These are phyloP conservation scores for Cutaneotrichosporon sp. DNA, from an alignment of 1,284 basidiomycete genomes.

Conservation along the genomic window DNA sequence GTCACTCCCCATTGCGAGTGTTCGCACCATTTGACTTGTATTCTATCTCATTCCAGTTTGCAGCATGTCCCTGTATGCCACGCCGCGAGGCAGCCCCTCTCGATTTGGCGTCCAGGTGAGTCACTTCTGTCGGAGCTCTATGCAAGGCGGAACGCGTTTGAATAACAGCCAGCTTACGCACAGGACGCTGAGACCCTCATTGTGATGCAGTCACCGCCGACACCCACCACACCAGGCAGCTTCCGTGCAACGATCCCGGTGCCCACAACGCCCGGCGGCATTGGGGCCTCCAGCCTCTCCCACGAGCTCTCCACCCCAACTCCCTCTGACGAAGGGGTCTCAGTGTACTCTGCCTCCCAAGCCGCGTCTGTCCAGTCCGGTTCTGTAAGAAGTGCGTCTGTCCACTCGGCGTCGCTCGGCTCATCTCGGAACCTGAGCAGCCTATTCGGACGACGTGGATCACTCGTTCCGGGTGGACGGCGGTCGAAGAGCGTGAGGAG, in stretches of 20 bases:
- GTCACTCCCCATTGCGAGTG: no score
- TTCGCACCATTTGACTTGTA: no score
- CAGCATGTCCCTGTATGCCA: background rate
- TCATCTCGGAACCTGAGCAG: conserved; percentile 2
- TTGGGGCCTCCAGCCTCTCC: background rate
- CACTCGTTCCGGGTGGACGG: background rate
- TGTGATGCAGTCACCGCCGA: background rate
- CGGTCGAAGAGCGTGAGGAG: conserved; percentile 11
- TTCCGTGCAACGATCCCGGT: background rate
- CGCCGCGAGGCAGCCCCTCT: background rate
- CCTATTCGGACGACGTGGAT: conserved; percentile 10
- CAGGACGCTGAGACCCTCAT: background rate
- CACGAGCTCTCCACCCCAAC: background rate
- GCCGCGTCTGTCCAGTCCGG: background rate
- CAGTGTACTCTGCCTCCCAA: background rate
- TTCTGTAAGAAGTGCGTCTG: background rate
- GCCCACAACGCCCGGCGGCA: background rate
- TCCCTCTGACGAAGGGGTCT: background rate
- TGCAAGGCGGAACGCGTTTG: background rate
- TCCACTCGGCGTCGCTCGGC: background rate
- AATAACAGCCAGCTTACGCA: background rate
- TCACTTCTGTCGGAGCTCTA: background rate
- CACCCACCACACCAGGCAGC: background rate
- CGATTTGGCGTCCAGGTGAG: background rate
- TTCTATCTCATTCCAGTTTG: background rate